Evolutionary conservation across 2,329 filamentous ascomycete genomes (phyloP), one percentile per base, ranked within the genome.

Genomic region (Sporothrix curviconia): DNA sequence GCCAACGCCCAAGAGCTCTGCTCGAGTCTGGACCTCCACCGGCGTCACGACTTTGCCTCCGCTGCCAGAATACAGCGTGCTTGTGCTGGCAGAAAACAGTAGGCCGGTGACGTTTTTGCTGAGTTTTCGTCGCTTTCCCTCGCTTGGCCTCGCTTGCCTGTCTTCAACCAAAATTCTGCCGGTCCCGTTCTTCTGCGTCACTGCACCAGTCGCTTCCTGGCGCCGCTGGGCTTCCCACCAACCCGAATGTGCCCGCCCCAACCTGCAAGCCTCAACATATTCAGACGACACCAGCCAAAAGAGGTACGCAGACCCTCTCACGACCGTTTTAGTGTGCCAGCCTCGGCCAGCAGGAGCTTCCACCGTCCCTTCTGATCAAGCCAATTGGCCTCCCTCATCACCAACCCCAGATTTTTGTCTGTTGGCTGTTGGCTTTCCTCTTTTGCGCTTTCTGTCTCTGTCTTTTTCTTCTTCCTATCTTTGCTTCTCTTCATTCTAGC

Each of bases 331-430:
- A 42, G 50, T 53, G 24, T 42, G n/a, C 25, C n/a, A 42, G 50
- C 50, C 50, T 42, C 50, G 50, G 50, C 50, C 50, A 53, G 50
- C 50, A 24, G 37, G 36, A 40, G 42, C 49, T 52, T 40, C 24
- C 36, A 32, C 39, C 34, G 46, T 49, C 17, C 30, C 28, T 8
- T 19, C 47, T 34, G 22, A 49, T 32, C 19, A n/a, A 12, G 28
- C 25, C 43, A 7, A 36, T 36, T 36, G 46, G n/a, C n/a, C n/a
- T n/a, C n/a, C n/a, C n/a, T 22, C 11, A 25, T 50, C 47, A 25
- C 32, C 47, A 50, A 50, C 46, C 28, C 44, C 7, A 24, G 34
- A 34, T 32, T 17, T n/a, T 17, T 22, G 12, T 36, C 47, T 11
- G 34, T 25, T 50, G n/a, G 32, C 9, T 5, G 4, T 34, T 49